phyloP scores from a whole-genome alignment of 139 green algal species.

The Nannochloris sp. region DNA sequence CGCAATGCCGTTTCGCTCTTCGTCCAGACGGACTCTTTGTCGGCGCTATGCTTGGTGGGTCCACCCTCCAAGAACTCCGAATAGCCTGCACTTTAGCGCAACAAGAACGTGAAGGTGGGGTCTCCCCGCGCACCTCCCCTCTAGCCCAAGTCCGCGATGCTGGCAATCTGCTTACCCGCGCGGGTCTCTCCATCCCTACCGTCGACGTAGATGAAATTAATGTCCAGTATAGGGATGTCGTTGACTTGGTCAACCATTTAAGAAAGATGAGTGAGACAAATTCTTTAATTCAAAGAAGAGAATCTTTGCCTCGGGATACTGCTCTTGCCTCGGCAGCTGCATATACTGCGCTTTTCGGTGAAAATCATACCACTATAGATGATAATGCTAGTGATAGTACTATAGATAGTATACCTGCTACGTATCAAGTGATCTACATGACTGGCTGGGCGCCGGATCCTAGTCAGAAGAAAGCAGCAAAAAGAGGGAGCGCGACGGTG shows the following conservation, averaged over 20 bases:
- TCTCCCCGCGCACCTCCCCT: conserved; percentile 65
- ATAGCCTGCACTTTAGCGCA: conserved; percentile 70
- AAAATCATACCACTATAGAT: too few relatives aligned
- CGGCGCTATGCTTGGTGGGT: conserved; percentile 62
- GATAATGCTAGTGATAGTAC: conserved; percentile 9
- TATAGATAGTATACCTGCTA: conserved; percentile 36
- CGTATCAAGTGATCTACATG: conserved; percentile 78
- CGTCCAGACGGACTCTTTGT: conserved; percentile 77
- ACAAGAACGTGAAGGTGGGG: conserved; percentile 68
- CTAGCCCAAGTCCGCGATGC: conserved; percentile 67
- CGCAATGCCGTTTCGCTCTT: conserved; percentile 49
- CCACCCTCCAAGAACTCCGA: conserved; percentile 74
- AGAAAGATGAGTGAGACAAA: conserved; percentile 68
- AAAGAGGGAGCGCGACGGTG: conserved; percentile 58
- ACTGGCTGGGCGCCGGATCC: conserved; percentile 70
- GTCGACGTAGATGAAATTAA: conserved; percentile 73
- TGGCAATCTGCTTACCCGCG: conserved; percentile 63
- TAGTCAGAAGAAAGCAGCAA: conserved; percentile 44
- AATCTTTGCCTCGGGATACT: conserved; percentile 40
- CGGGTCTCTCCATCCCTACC: conserved; percentile 57
- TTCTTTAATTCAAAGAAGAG: conserved; percentile 31
- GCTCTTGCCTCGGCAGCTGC: conserved; percentile 46
- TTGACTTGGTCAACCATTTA: conserved; percentile 59
- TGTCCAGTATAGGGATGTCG: conserved; percentile 43
- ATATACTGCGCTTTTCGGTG: conserved; percentile 59